Conservation (phyloP, 305 asterid species). For the Coffea humblotiana region DNA sequence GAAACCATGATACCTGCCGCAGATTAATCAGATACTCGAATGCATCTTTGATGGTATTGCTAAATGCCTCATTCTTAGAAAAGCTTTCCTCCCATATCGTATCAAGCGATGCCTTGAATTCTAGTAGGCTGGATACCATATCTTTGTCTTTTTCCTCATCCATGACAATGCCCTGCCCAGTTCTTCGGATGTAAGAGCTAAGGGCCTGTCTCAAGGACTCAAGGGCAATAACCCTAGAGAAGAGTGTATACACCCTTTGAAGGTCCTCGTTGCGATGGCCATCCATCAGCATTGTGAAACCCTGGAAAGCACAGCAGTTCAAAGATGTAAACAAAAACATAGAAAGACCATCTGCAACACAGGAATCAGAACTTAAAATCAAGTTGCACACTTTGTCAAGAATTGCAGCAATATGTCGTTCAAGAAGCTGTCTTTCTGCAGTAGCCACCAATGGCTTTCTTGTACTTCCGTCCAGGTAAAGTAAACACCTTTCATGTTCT, state of each 20-base stretch:
- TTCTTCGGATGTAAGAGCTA: slow-evolving; percentile 73
- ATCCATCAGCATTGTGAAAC: slow-evolving; percentile 83
- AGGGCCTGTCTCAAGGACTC: slow-evolving; percentile 83
- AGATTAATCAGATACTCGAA: slow-evolving; percentile 94
- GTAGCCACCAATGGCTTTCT: slow-evolving; percentile 88
- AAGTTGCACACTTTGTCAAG: slow-evolving; percentile 74
- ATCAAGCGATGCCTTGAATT: slow-evolving; percentile 86
- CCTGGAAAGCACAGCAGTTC: slow-evolving; percentile 50
- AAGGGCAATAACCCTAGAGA: slow-evolving; percentile 75
- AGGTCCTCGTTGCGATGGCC: slow-evolving; percentile 90
- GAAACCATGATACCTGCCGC: slow-evolving; percentile 67
- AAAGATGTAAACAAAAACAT: background rate
- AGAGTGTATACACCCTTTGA: slow-evolving; percentile 76
- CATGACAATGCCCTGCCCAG: slow-evolving; percentile 88
- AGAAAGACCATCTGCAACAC: slow-evolving; percentile 10
- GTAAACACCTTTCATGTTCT: slow-evolving; percentile 92
- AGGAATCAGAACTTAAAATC: slow-evolving; percentile 7
- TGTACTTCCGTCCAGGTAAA: slow-evolving; percentile 80
- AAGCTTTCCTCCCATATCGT: slow-evolving; percentile 94
- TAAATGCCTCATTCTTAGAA: slow-evolving; percentile 77
- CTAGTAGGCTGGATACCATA: slow-evolving; percentile 87
- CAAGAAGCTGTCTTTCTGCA: slow-evolving; percentile 86
- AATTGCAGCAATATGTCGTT: slow-evolving; percentile 73
- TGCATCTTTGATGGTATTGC: slow-evolving; percentile 92
- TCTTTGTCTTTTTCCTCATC: slow-evolving; percentile 99